Evolutionary conservation across 495 filamentous ascomycete genomes (phyloP), one percentile per base, ranked within the genome.

Genomic region (Emericellopsis terricola): DNA sequence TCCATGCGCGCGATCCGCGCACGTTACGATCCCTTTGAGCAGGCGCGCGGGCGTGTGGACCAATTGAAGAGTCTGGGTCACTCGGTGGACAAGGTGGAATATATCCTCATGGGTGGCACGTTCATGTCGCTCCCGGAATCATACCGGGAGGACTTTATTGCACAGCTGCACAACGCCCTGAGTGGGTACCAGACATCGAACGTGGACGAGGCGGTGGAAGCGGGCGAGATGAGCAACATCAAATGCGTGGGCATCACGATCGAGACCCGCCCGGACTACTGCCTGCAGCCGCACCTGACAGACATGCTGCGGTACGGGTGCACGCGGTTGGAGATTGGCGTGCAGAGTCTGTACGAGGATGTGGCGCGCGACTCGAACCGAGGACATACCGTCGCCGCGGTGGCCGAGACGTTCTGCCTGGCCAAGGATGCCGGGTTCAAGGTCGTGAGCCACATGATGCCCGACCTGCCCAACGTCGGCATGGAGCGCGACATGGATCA

Each of bases 361-460:
- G 89, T 97, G n/a, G 89, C 89, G 8, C 64, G 89, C 40, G 89
- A 97, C 56, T 94, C 89, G 1, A 97, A 97, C 62, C 73, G 89
- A 38, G 89, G 89, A 0, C 89, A 97, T 53, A 97, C 89, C 0
- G 89, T 97, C 31, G 79, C 82, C 19, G 75, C 91, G 0, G 89
- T 96, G 3, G 83, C 80, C 10, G 81, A 97, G 53, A 96, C 87
- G 0, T 97, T 97, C 55, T 82, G 75, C 45, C 66, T 93, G 13
- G 74, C 91, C 36, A 97, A 97, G 55, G 89, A 97, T 54, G 83
- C 91, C 17, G 89, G 89, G 11, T 97, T 93, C 68, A 97, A 97
- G 54, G 87, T 97, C 5, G 89, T 97, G 43, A 85, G 78, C 40
- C 89, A 97, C 55, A 97, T 97, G 89, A 97, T 97, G 89, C 89